phyloP scores from a whole-genome alignment of 2,329 filamentous ascomycete genomes.

The Aspergillus sp. region DNA sequence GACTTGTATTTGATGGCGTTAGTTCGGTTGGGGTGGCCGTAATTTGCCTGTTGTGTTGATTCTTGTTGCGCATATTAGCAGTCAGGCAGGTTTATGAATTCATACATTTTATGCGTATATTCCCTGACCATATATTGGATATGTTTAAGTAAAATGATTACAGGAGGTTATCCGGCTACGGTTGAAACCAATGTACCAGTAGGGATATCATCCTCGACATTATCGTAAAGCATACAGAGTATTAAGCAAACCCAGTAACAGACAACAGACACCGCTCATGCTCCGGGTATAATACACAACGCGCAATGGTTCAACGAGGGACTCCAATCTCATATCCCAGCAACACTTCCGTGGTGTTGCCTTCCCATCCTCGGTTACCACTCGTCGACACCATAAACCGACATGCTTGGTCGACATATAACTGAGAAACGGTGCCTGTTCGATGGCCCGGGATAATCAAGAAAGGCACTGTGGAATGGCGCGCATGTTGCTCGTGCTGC shows the following conservation, averaged over 20 bases:
- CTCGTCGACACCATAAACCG: constrained; percentile 88
- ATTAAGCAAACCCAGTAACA: background rate
- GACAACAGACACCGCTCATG: background rate
- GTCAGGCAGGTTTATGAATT: background rate
- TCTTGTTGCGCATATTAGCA: background rate
- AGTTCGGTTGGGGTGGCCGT: background rate
- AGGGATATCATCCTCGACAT: no score
- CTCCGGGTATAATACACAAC: background rate
- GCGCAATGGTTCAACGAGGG: constrained; percentile 19
- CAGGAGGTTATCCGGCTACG: no score
- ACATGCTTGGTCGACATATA: constrained; percentile 85
- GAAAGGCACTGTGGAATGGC: constrained; percentile 82
- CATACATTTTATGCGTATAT: background rate
- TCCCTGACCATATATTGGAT: no score
- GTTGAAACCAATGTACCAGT: no score
- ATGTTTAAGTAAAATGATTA: no score
- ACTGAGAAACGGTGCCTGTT: constrained; percentile 79
- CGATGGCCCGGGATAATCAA: constrained; percentile 91
- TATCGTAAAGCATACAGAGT: background rate
- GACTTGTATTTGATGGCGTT: background rate
- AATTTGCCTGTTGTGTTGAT: background rate
- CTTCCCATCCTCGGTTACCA: constrained; percentile 94
- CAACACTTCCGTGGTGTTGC: constrained; percentile 80
- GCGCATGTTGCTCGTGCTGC: constrained; percentile 60
- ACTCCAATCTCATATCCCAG: constrained; percentile 87